These are phyloP conservation scores for Trichoderma afroharzianum DNA, from an alignment of 2,329 filamentous ascomycete genomes.

Conservation along the genomic window DNA sequence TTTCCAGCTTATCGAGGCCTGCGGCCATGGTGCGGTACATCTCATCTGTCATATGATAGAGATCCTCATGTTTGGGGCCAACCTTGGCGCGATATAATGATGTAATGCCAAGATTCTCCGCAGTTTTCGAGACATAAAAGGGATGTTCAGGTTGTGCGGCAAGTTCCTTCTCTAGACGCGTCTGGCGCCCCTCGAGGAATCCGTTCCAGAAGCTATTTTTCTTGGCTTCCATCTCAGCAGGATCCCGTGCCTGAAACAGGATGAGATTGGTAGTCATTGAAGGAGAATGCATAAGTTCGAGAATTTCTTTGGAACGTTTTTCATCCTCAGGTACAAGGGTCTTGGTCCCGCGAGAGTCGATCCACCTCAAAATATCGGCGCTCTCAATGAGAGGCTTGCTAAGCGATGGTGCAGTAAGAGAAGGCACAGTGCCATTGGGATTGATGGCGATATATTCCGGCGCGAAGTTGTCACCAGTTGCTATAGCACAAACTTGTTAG, in stretches of 20 bases:
- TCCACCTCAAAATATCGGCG: conserved; percentile 21
- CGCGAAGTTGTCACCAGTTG: conserved; percentile 20
- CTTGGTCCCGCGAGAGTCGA: conserved; percentile 12
- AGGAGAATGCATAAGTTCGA: conserved; percentile 20
- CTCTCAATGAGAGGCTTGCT: conserved; percentile 19
- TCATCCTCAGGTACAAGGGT: background rate
- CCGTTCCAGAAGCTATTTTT: background rate
- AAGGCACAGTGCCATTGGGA: conserved; percentile 20
- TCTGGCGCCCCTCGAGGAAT: conserved; percentile 18
- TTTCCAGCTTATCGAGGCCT: conserved; percentile 20
- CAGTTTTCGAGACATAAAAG: conserved; percentile 21
- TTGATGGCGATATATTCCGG: conserved; percentile 23
- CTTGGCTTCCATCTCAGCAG: conserved; percentile 13
- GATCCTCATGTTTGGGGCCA: background rate
- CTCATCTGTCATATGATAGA: conserved; percentile 14
- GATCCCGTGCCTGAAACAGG: conserved; percentile 18
- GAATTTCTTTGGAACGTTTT: conserved; percentile 11
- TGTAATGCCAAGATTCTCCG: conserved; percentile 17
- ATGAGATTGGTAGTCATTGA: conserved; percentile 21
- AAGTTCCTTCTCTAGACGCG: conserved; percentile 18
- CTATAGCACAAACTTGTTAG: background rate
- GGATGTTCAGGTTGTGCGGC: conserved; percentile 17
- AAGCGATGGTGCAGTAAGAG: conserved; percentile 20
- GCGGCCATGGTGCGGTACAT: conserved; percentile 17
- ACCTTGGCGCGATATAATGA: conserved; percentile 9